Evolutionary conservation across 208 protist species (phyloP).

Genomic region (Vickermania ingenoplastis): DNA sequence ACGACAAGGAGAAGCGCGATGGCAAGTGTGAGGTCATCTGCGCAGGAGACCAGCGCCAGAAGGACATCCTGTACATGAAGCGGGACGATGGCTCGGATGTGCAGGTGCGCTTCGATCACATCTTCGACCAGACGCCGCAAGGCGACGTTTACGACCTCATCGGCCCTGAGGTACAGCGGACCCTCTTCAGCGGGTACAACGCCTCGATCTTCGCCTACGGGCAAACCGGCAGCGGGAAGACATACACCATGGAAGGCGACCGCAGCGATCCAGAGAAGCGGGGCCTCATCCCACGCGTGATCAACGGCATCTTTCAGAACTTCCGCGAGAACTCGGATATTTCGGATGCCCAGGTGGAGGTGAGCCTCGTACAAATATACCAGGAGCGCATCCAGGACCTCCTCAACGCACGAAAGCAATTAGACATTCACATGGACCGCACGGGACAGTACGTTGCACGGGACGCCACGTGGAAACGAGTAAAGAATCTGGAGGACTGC

Average conservation of each 20-base stretch:
- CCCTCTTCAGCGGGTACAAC: slow-evolving; percentile 85
- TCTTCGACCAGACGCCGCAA: slow-evolving; percentile 57
- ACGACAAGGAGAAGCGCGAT: slow-evolving; percentile 63
- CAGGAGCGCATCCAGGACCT: slow-evolving; percentile 87
- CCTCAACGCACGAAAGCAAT: slow-evolving; percentile 59
- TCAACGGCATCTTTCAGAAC: slow-evolving; percentile 59
- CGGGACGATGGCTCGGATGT: slow-evolving; percentile 50
- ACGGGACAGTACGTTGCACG: slow-evolving; percentile 80
- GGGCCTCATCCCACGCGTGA: slow-evolving; percentile 71
- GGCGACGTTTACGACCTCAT: slow-evolving; percentile 52
- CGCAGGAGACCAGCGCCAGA: slow-evolving; percentile 38
- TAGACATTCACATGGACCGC: slow-evolving; percentile 86
- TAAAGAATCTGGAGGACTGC: slow-evolving; percentile 52
- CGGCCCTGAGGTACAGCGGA: slow-evolving; percentile 50
- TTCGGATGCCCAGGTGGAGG: slow-evolving; percentile 53
- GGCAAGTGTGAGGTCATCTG: slow-evolving; percentile 62
- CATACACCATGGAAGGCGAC: slow-evolving; percentile 82
- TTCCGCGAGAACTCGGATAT: slow-evolving; percentile 61
- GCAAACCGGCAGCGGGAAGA: slow-evolving; percentile 95
- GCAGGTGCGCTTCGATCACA: slow-evolving; percentile 78
- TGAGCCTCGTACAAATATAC: slow-evolving; percentile 86
- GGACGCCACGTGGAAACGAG: slow-evolving; percentile 67
- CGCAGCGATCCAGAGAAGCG: slow-evolving; percentile 11
- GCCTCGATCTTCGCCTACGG: slow-evolving; percentile 93
- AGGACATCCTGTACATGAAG: slow-evolving; percentile 73